Base-by-base conservation (phyloP, 768 basidiomycete species). In the Lactarius quietus region DNA sequence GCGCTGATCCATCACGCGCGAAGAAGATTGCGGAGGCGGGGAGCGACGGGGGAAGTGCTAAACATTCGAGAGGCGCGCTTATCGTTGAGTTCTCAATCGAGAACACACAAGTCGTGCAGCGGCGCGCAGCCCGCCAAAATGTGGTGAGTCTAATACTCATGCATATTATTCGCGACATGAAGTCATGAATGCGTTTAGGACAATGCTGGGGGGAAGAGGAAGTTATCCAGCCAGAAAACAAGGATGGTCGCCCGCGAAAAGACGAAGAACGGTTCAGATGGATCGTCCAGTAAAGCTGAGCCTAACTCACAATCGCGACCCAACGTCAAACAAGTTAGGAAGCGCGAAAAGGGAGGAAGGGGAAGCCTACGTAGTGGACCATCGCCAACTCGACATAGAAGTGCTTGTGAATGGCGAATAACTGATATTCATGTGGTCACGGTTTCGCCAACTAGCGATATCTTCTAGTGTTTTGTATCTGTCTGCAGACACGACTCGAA, bases 21-120 rank as follows among this genome's bases (percentile, higher is more conserved):
- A 82, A 84, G 70, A 75, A 88, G 68, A 85, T 86, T 71, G 80
- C 80, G 29, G 85, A 87, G 72, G 74, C 83, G 53, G 77, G 77
- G 66, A 74, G 76, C 55, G 76, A 70, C 43, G 82, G 78, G 63
- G 81, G 77, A 64, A 77, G 74, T 20, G 79, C 79, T 53, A 84
- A 80, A 43, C 78, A 78, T 20, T 68, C 70, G 28, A 78, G 69
- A 64, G 82, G 82, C 18, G 80, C 85, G 6, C 75, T 97, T 66
- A 88, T 96, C 71, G 86, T 94, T n/a, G 95, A 98, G 77, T 97
- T 97, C 76, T 95, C 93, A 45, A 93, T 98, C 58, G 95, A 98
- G 79, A 98, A 98, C 72, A 79, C 92, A 23, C 90, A 94, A 76
- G 93, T 95, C 35, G 87, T 95, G 43, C 89, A 90, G 68, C 80